phyloP scores from a whole-genome alignment of 805 yeast species.

The Teunomyces pallodes region DNA sequence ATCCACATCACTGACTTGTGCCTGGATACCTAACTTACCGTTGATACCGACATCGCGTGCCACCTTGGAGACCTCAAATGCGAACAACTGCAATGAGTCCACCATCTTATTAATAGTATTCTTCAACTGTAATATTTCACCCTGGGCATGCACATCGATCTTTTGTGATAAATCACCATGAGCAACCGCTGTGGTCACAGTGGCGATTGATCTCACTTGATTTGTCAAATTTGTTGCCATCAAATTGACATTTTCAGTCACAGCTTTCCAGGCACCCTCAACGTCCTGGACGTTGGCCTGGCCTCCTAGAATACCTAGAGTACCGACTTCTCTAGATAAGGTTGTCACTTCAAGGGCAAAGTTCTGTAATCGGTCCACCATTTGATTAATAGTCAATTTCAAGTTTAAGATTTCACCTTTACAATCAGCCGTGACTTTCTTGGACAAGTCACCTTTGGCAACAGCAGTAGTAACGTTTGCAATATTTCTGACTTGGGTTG shows the following conservation, averaged over 20 bases:
- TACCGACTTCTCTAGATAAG: constrained; percentile 46
- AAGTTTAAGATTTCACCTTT: constrained; percentile 56
- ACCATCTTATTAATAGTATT: constrained; percentile 91
- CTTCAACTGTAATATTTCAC: constrained; percentile 82
- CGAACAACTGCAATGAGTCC: constrained; percentile 83
- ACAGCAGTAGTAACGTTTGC: constrained; percentile 89
- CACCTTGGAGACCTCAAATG: constrained; percentile 83
- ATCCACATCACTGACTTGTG: constrained; percentile 86
- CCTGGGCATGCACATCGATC: constrained; percentile 87
- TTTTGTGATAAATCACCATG: constrained; percentile 84
- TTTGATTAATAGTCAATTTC: constrained; percentile 47
- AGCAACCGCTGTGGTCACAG: constrained; percentile 90
- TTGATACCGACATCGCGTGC: constrained; percentile 93
- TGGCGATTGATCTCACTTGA: constrained; percentile 85
- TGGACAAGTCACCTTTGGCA: constrained; percentile 77
- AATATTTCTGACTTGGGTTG: constrained; percentile 84
- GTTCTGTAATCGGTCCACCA: constrained; percentile 51
- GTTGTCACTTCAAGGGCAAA: constrained; percentile 48
- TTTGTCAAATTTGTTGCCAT: constrained; percentile 55
- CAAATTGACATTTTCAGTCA: constrained; percentile 45
- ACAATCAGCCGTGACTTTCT: constrained; percentile 84
- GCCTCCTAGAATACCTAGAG: constrained; percentile 48
- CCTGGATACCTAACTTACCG: constrained; percentile 90
- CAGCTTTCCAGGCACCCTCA: constrained; percentile 52
- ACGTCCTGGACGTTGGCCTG: constrained; percentile 51